Evolutionary conservation across 2,329 filamentous ascomycete species (phyloP), one percentile per base, ranked within the genome.

Genomic region (Sclerotinia spermophila): DNA sequence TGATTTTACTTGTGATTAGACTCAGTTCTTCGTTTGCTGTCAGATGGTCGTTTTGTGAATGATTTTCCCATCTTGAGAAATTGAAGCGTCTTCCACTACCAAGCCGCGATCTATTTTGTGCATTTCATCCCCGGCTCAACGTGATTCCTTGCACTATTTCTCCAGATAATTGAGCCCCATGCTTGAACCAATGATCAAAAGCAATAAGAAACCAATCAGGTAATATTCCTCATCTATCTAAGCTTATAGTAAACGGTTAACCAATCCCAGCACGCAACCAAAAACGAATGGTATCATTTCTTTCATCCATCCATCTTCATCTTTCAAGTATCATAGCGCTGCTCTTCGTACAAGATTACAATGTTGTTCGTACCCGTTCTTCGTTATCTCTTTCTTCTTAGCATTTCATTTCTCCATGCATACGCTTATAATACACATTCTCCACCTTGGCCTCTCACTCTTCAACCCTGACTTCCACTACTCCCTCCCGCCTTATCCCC

Each of bases 401-500:
- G 15, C 17, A 60, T 27, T 40, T 30, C 19, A 45, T 42, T 21
- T 45, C 17, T 33, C 42, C 42, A 66, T 40, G n/a, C 45, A 35
- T n/a, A 10, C 21, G 40, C 27, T 58, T 67, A 58, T 67, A 67
- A 67, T 67, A 67, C 65, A 67, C 40, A 27, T 53, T 27, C 38
- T 33, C 10, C 2, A 42, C 4, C 15, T 15, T 27, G 27, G n/a
- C 19, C 21, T 15, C 21, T 59, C 38, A 48, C 2, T 10, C 17
- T 30, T 24, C 33, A 64, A 8, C 61, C 42, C 3, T 48, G 33
- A 48, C 42, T 48, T 19, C 61, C 61, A 21, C 42, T 40, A 53
- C 65, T 56, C 3, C 65, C 65, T 19, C 56, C 60, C 10, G 64
- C 69, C 59, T 77, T 78, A 19, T 76, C 77, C 5, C 76, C 92